Percentiles rank a stretch among this genome's conserved stretches.
These are phyloP conservation scores for Cladosporium austrohemisphaericum DNA, from an alignment of 2,329 filamentous ascomycete genomes.

Conservation along the genomic window DNA sequence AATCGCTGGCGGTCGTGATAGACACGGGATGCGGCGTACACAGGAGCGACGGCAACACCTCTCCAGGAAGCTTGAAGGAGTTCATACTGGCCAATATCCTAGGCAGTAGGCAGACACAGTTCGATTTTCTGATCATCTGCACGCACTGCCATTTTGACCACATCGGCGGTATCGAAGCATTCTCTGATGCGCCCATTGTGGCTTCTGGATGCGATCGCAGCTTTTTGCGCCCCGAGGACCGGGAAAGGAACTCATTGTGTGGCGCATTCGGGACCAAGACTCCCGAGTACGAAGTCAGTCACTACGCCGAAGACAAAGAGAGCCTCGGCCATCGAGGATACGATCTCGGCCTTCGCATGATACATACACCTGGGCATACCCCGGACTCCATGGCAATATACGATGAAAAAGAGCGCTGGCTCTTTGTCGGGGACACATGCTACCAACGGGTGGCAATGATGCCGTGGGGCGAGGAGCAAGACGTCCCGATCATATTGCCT, in stretches of 20 bases:
- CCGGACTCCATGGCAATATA: conserved; percentile 46
- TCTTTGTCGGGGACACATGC: conserved; percentile 48
- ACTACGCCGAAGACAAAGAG: conserved; percentile 42
- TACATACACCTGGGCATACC: conserved; percentile 48
- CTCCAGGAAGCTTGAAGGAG: conserved; percentile 8
- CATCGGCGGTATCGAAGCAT: conserved; percentile 16
- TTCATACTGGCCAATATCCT: conserved; percentile 7
- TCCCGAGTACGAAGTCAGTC: conserved; percentile 40
- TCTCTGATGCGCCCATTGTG: conserved; percentile 8
- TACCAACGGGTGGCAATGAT: conserved; percentile 28
- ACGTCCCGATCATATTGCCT: conserved; percentile 1
- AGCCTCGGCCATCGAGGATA: conserved; percentile 22
- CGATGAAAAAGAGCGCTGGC: conserved; percentile 40
- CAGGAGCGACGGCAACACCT: not conserved
- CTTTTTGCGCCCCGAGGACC: conserved; percentile 12
- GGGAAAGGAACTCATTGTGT: conserved; percentile 42
- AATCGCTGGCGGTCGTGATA: conserved; percentile 10
- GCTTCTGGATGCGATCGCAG: conserved; percentile 10
- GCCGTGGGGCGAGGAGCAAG: conserved; percentile 9
- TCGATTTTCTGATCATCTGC: conserved; percentile 12
- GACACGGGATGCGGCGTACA: conserved; percentile 16
- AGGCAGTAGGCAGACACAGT: not conserved
- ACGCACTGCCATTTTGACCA: conserved; percentile 19
- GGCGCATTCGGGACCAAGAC: conserved; percentile 35
- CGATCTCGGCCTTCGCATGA: conserved; percentile 38